phyloP scores from a whole-genome alignment of 768 basidiomycete genomes.

The Leccinum ochraceum region DNA sequence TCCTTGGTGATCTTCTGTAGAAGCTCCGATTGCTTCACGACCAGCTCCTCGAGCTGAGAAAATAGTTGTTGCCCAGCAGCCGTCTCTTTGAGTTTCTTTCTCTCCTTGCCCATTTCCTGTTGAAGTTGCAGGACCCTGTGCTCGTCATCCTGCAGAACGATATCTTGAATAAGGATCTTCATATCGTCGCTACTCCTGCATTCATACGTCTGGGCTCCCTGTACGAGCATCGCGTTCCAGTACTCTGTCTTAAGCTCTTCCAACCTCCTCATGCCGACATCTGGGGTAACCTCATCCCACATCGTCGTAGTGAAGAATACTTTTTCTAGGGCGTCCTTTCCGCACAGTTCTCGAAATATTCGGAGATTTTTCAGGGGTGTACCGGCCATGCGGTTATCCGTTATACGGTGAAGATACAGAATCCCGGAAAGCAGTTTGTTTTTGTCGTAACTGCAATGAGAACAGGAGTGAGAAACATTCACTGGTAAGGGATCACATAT shows the following conservation, averaged over 20 bases:
- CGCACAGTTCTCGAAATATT: constrained; percentile 33
- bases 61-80: background rate
- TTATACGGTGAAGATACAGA: constrained; percentile 42
- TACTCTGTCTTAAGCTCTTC: background rate
- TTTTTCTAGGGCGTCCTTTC: constrained; percentile 29
- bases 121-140: background rate
- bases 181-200: background rate
- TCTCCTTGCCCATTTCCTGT: background rate
- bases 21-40: background rate
- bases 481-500: background rate
- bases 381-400: constrained; percentile 39
- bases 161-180: background rate
- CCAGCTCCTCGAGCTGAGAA: background rate
- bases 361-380: constrained; percentile 34
- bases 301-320: constrained; percentile 36
- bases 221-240: constrained; percentile 1
- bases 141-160: background rate
- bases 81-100: background rate
- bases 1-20: background rate
- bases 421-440: constrained; percentile 33
- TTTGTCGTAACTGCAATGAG: constrained; percentile 8
- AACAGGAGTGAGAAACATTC: background rate
- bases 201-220: constrained; percentile 7
- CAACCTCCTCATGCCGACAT: constrained; percentile 18
- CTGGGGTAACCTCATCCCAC: constrained; percentile 30